These are phyloP conservation scores for Fraxinus paxiana DNA, from an alignment of 305 asterid species.

Conservation along the genomic window DNA sequence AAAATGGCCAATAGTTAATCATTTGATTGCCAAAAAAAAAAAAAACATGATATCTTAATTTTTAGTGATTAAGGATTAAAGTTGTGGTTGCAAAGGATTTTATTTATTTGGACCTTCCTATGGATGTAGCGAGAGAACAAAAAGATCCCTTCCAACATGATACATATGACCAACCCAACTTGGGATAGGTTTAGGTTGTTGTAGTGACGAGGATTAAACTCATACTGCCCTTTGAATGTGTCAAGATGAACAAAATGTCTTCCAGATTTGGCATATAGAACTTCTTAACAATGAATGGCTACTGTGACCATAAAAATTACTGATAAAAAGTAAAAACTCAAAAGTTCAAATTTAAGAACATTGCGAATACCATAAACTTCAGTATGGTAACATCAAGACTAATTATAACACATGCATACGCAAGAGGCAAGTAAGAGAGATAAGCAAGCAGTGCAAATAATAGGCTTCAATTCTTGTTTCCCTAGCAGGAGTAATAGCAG, in stretches of 20 bases:
- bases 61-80: background rate
- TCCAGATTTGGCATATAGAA: background rate
- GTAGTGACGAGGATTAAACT: background rate
- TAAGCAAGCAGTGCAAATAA: background rate
- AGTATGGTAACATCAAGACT: background rate
- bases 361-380: background rate
- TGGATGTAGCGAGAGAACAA: background rate
- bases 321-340: background rate
- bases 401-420: background rate
- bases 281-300: background rate
- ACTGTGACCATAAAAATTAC: background rate
- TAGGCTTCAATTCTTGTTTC: background rate
- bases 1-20: background rate
- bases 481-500: background rate
- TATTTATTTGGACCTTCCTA: background rate
- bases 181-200: background rate
- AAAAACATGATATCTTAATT: background rate
- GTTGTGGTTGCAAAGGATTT: conserved; percentile 1
- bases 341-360: background rate
- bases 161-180: background rate
- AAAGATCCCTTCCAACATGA: background rate
- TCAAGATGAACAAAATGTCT: background rate
- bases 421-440: background rate
- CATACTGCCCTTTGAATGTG: background rate
- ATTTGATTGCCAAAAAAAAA: background rate